A percentile compares a stretch with the other conserved stretches of the same genome.
These are phyloP conservation scores for Mitragyna speciosa DNA, from an alignment of 257 asterid genomes.

Conservation along the genomic window DNA sequence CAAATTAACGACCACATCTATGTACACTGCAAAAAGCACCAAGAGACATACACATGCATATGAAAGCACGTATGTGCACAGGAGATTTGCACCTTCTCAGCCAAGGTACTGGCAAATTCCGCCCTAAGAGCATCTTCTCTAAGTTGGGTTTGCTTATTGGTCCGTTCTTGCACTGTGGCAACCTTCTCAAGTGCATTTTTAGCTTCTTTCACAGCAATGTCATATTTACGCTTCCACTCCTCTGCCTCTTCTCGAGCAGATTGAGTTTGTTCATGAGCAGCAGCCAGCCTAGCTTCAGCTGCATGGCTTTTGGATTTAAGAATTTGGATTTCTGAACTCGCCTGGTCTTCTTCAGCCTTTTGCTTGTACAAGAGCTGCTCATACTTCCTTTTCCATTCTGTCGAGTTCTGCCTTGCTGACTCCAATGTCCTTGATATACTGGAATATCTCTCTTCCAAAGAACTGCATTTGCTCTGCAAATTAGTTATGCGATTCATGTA, in stretches of 20 bases:
- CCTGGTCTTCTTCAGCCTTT: conserved; percentile 81
- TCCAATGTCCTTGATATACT: conserved; percentile 65
- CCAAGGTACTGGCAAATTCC: conserved; percentile 61
- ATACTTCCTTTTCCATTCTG: conserved; percentile 88
- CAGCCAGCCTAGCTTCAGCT: conserved; percentile 96
- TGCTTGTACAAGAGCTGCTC: conserved; percentile 60
- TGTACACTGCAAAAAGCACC: neutral
- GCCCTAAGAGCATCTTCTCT: conserved; percentile 81
- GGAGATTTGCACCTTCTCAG: conserved; percentile 64
- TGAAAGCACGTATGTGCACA: conserved; percentile 1
- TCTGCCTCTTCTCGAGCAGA: conserved; percentile 95
- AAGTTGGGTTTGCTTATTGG: conserved; percentile 68
- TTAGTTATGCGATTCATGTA: conserved; percentile 70
- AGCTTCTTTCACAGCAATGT: conserved; percentile 76
- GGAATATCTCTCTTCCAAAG: conserved; percentile 80
- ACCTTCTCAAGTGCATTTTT: conserved; percentile 92
- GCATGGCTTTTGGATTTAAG: conserved; percentile 84
- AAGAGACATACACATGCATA: conserved; percentile 6
- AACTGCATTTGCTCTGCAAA: conserved; percentile 72
- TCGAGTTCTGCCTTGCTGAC: conserved; percentile 58
- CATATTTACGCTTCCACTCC: conserved; percentile 95
- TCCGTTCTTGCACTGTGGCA: conserved; percentile 81
- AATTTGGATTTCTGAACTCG: conserved; percentile 66
- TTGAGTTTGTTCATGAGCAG: conserved; percentile 87
- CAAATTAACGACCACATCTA: conserved; percentile 6